Base-by-base conservation (phyloP, 2,329 filamentous ascomycete species). In the Neonectria faginata region DNA sequence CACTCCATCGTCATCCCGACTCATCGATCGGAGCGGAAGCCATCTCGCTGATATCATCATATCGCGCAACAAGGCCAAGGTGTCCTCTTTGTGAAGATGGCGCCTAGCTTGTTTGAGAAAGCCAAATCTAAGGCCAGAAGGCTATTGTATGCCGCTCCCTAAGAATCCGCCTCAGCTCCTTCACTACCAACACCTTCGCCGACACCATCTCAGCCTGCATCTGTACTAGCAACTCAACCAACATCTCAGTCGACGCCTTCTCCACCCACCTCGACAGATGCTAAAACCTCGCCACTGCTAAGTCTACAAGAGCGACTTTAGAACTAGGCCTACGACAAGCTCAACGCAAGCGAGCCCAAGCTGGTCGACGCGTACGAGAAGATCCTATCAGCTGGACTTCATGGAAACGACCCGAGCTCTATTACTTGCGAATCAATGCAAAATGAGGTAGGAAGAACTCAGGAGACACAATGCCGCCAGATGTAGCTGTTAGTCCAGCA, bases 401-500 rank as follows among this genome's bases (percentile, higher is more conserved):
- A 44, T 7, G 39, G 51, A 33, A 59, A 61, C 9, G 52, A 54
- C 18, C 11, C 27, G 14, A 59, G 2, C 22, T 57, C 58, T 44
- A 4, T 44, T 39, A n/a, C 52, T 7, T 52, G 14, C 14, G 18
- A 48, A 25, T n/a, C 50, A 7, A 57, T 16, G 1, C 48, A 67
- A 47, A 61, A 64, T 12, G 33, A 60, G 41, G 65, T 67, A 60
- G 65, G 31, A 18, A 18, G 20, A 20, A 54, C 44, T 54, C 36
- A 7, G 31, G 54, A 60, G 58, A 65, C 31, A 60, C 8, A 42
- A 64, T 50, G 39, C 5, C 25, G 41, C 27, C 71, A 79, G 47
- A 79, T 80, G 75, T 53, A 71, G 18, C 61, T 68, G 48, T 57
- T 81, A 11, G 69, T 79, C 10, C 9, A 71, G 20, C 51, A 41